A percentile compares a stretch with the other conserved stretches of the same genome.
phyloP scores from a whole-genome alignment of 495 filamentous ascomycete species.

The Talaromyces liani region DNA sequence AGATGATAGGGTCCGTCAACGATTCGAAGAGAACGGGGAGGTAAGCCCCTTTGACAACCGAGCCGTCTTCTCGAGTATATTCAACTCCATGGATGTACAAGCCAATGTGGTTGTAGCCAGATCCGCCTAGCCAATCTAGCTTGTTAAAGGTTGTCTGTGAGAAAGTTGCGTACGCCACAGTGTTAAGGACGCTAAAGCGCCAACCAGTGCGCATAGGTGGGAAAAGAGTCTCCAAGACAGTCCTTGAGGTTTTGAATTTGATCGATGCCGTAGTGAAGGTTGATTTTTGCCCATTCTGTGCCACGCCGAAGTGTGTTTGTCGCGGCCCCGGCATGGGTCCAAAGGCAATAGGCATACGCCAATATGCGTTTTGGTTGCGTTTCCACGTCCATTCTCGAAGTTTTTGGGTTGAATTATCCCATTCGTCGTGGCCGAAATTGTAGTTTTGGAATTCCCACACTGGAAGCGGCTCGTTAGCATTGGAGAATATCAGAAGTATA shows the following conservation, averaged over 20 bases:
- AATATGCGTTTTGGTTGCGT: slow-evolving; percentile 33
- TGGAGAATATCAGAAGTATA: not conserved
- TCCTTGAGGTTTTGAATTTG: slow-evolving; percentile 50
- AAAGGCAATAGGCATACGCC: slow-evolving; percentile 48
- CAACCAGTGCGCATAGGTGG: slow-evolving; percentile 25
- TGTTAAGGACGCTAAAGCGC: slow-evolving; percentile 38
- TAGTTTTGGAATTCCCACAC: slow-evolving; percentile 44
- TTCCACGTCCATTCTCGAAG: slow-evolving; percentile 40
- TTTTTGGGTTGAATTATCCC: slow-evolving; percentile 42
- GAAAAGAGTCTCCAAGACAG: slow-evolving; percentile 50
- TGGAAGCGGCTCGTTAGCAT: slow-evolving; percentile 8
- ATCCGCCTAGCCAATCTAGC: slow-evolving; percentile 49
- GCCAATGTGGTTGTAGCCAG: slow-evolving; percentile 47
- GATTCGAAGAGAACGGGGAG: slow-evolving; percentile 48
- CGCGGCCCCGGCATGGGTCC: slow-evolving; percentile 49
- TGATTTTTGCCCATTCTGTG: slow-evolving; percentile 19
- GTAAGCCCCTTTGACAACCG: slow-evolving; percentile 39
- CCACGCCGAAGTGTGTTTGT: slow-evolving; percentile 27
- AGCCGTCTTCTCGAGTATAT: slow-evolving; percentile 43
- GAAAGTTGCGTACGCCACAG: slow-evolving; percentile 44
- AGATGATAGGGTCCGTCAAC: slow-evolving; percentile 44
- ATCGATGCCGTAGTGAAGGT: slow-evolving; percentile 46
- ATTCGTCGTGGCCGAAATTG: slow-evolving; percentile 55
- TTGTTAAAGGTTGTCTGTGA: slow-evolving; percentile 38
- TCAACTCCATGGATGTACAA: slow-evolving; percentile 53